Evolutionary conservation across 176 grass and related monocot genomes (phyloP).

Genomic region (Triticum dicoccoides): DNA sequence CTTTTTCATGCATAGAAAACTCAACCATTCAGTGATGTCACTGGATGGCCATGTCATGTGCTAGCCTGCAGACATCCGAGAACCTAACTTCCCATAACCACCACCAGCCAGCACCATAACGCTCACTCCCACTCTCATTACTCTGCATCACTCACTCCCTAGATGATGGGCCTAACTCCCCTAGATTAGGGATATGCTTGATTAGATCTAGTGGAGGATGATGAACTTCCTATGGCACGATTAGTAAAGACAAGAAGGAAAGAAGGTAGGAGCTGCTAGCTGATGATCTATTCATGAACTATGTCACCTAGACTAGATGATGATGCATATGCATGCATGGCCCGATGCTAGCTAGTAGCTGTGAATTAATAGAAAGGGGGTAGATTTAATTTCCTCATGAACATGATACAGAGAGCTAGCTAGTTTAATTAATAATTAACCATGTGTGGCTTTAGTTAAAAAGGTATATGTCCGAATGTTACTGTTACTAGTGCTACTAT

Average conservation of each 20-base stretch:
- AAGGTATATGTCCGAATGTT: slow-evolving; percentile 18
- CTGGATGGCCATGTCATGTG: slow-evolving; percentile 28
- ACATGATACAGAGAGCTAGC: slow-evolving; percentile 41
- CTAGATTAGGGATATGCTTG: neutral
- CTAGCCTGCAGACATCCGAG: slow-evolving; percentile 26
- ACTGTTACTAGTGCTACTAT: slow-evolving; percentile 31
- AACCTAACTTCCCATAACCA: slow-evolving; percentile 37
- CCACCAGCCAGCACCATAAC: slow-evolving; percentile 14
- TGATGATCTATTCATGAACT: neutral
- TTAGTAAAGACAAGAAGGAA: too few relatives aligned
- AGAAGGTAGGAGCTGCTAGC: neutral
- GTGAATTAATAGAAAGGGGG: neutral
- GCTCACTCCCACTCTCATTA: slow-evolving; percentile 5
- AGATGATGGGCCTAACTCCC: neutral
- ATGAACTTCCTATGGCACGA: neutral
- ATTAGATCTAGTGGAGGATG: slow-evolving; percentile 9
- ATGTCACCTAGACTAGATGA: neutral
- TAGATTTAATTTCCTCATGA: slow-evolving; percentile 37
- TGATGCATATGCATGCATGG: slow-evolving; percentile 22
- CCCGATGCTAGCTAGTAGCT: neutral
- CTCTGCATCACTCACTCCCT: neutral
- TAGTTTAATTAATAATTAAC: slow-evolving; percentile 16
- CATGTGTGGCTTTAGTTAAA: slow-evolving; percentile 19
- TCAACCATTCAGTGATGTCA: neutral
- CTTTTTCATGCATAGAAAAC: neutral